Evolutionary conservation across 805 yeast species (phyloP).

Genomic region (Candida caryicola): DNA sequence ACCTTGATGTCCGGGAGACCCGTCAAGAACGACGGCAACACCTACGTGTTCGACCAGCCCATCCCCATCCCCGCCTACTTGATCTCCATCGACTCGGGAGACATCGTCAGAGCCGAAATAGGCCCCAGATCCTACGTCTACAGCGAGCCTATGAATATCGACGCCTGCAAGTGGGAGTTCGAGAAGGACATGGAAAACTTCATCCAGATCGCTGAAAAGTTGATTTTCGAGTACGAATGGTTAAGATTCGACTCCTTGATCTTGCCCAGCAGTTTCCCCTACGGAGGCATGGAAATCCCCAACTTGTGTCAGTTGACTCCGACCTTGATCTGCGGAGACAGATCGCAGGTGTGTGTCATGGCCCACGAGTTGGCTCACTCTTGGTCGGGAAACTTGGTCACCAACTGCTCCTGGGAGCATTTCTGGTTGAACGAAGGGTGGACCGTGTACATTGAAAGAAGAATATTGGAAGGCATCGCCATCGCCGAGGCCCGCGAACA

Average conservation of each 20-base stretch:
- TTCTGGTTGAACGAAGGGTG: constrained; percentile 40
- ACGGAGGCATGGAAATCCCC: constrained; percentile 42
- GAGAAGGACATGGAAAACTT: constrained; percentile 35
- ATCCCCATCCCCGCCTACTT: constrained; percentile 36
- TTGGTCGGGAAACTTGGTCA: constrained; percentile 38
- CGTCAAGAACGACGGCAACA: constrained; percentile 11
- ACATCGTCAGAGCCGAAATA: constrained; percentile 25
- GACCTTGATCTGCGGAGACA: constrained; percentile 31
- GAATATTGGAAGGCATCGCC: constrained; percentile 32
- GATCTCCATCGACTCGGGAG: constrained; percentile 34
- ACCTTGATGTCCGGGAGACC: constrained; percentile 33
- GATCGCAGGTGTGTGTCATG: constrained; percentile 33
- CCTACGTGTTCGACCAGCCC: constrained; percentile 29
- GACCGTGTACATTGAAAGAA: constrained; percentile 35
- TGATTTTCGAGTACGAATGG: constrained; percentile 36
- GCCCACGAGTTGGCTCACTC: constrained; percentile 40
- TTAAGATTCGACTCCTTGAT: constrained; percentile 31
- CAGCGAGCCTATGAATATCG: constrained; percentile 25
- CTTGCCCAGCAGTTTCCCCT: constrained; percentile 32
- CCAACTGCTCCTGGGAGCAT: constrained; percentile 37
- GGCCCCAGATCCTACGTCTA: constrained; percentile 35
- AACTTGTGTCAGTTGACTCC: constrained; percentile 35
- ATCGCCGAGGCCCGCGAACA: constrained; percentile 9
- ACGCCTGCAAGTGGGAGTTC: constrained; percentile 34
- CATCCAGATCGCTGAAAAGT: constrained; percentile 31